Evolutionary conservation across 805 yeast genomes (phyloP), one percentile per base, ranked within the genome.

Genomic region (Wickerhamomyces ciferrii): DNA sequence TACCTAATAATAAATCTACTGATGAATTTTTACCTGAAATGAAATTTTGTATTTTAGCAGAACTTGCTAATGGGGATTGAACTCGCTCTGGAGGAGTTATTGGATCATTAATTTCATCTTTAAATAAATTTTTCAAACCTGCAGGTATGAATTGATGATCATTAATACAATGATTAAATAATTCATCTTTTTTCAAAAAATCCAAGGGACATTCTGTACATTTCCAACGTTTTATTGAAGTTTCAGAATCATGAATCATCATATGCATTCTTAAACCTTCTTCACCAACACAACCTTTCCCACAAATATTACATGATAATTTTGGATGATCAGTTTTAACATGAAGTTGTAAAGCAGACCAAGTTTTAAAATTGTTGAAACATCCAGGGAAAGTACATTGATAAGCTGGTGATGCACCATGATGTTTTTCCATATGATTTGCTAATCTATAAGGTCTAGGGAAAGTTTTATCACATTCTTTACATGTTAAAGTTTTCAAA

Each of bases 321-420:
- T 83, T 81, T 5, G 91, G 88, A 63, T 90, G 97, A 32, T 75
- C 84, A 0, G 78, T 74, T 53, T 83, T 84, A 45, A 79, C 69
- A 63, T 91, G 97, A 11, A 74, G 58, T 53, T 83, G 90, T 36
- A 88, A 67, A 1, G 84, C 84, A 3, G 86, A 77, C 89, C 91
- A 84, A 0, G 85, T 83, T 46, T 75, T 76, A 64, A 86, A 86
- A 36, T 71, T 68, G 49, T 67, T 61, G 49, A 72, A 70, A 61
- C 96, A 87, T 2, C 80, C 82, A 0, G 81, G 74, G 50, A 69
- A 75, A 42, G 79, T 80, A 60, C 94, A 86, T 46, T 75, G 79
- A 50, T 83, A 76, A 0, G 77, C 72, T 0, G 77, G 74, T 0
- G 65, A 59, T 14, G 71, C 76, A 52, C 81, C 75, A 58, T 92